Conservation (phyloP, 208 protist genomes). For the Naegleria fowleri region DNA sequence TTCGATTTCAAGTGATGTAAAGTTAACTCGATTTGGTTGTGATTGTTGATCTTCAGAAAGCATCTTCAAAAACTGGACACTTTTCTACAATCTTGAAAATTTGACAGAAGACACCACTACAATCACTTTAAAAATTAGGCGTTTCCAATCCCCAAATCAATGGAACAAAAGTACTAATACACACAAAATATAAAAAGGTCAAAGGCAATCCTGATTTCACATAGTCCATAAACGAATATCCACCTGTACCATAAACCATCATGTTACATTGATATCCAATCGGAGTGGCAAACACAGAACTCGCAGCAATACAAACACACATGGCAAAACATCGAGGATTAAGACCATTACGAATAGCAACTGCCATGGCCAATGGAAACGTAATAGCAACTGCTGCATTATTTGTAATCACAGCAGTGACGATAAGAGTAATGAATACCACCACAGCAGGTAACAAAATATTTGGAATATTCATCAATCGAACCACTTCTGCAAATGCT, state of each 20-base stretch:
- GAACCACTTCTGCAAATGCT: not conserved
- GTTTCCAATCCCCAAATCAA: not conserved
- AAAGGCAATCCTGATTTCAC: not conserved
- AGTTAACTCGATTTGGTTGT: too few species aligned
- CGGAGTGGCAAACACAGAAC: not conserved
- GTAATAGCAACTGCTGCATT: not conserved
- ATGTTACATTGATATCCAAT: constrained; percentile 4
- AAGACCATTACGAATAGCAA: not conserved
- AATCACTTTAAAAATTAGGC: not conserved
- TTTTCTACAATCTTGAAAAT: too few species aligned
- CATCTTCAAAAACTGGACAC: too few species aligned
- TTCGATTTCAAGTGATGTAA: too few species aligned
- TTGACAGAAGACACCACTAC: too few species aligned
- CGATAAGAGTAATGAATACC: not conserved
- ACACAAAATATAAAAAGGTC: not conserved
- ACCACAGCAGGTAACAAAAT: not conserved
- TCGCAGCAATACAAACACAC: not conserved
- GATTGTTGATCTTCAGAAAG: too few species aligned
- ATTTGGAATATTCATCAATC: not conserved
- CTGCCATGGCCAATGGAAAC: not conserved
- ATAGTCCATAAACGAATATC: constrained; percentile 12
- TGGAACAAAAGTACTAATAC: not conserved
- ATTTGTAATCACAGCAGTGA: not conserved
- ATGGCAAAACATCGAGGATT: not conserved
- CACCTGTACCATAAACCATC: not conserved